Conservation (phyloP, 2,329 filamentous ascomycete genomes). For the Drechslerella stenobrocha region DNA sequence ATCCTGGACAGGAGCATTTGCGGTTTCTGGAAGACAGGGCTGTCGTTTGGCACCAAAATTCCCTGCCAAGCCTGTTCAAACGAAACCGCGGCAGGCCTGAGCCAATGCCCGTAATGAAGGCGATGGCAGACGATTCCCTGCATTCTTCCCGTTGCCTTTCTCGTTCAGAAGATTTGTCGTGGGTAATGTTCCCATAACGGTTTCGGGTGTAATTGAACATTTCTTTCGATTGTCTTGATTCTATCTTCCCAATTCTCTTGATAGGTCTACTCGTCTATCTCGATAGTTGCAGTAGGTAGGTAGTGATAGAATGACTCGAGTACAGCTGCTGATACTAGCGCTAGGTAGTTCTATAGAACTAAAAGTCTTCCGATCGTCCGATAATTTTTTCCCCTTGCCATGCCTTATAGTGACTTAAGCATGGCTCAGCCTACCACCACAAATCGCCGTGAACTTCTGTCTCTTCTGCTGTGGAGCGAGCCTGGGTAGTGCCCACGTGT, state of each 20-base stretch:
- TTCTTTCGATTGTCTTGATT: constrained; percentile 49
- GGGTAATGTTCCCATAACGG: constrained; percentile 33
- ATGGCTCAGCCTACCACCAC: constrained; percentile 13
- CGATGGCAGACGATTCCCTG: constrained; percentile 2
- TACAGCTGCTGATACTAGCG: constrained; percentile 50
- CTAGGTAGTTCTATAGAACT: constrained; percentile 50
- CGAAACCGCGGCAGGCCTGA: constrained; percentile 31
- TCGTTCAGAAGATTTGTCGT: constrained; percentile 35
- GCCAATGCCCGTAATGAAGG: constrained; percentile 14
- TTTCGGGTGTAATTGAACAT: constrained; percentile 44
- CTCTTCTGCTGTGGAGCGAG: constrained; percentile 24
- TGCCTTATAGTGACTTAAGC: constrained; percentile 19
- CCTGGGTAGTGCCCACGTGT: constrained; percentile 23
- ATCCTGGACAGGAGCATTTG: constrained; percentile 13
- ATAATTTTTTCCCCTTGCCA: constrained; percentile 32
- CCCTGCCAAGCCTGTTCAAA: constrained; percentile 40
- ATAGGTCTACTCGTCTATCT: constrained; percentile 50
- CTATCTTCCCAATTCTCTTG: constrained; percentile 49
- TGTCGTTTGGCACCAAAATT: constrained; percentile 23
- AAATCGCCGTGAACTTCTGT: constrained; percentile 18
- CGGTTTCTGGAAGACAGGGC: constrained; percentile 18
- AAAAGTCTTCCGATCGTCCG: constrained; percentile 48
- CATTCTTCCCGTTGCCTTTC: constrained; percentile 22
- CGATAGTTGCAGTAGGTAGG: constrained; percentile 49
- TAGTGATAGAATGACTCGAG: constrained; percentile 50